Conservation (phyloP, 2,329 filamentous ascomycete species). For the Botrytis porri region DNA sequence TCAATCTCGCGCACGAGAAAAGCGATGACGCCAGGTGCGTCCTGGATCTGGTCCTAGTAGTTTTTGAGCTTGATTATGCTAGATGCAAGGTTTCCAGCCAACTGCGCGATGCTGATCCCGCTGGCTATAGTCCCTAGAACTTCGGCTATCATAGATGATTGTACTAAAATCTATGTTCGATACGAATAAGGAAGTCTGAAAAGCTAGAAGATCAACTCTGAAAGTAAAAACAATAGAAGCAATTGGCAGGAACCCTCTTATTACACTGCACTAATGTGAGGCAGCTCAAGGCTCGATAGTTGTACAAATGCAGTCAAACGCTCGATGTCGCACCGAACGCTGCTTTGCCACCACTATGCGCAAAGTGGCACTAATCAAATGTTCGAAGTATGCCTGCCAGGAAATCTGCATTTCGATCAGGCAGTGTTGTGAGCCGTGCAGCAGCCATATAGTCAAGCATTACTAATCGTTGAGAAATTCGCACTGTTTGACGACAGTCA, state of each 20-base stretch:
- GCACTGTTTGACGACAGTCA: not conserved
- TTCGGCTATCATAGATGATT: constrained; percentile 17
- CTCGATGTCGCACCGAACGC: not conserved
- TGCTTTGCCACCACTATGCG: not conserved
- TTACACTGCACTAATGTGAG: not conserved
- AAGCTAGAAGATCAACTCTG: too few species aligned
- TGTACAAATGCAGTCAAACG: not conserved
- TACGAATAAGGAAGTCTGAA: not conserved
- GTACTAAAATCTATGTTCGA: not conserved
- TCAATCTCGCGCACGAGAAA: constrained; percentile 22
- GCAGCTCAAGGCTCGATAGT: not conserved
- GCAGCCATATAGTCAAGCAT: not conserved
- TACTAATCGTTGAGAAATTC: not conserved
- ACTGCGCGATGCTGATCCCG: constrained; percentile 18
- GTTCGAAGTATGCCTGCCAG: not conserved
- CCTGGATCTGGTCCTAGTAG: constrained; percentile 24
- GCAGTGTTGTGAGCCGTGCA: not conserved
- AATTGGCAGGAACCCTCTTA: not conserved
- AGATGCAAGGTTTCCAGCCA: constrained; percentile 18
- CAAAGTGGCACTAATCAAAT: not conserved
- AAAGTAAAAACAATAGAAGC: too few species aligned
- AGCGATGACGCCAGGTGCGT: constrained; percentile 22
- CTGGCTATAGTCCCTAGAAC: constrained; percentile 22
- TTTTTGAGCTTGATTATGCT: constrained; percentile 26
- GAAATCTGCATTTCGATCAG: not conserved